Evolutionary conservation across 2,329 filamentous ascomycete genomes (phyloP), one percentile per base, ranked within the genome.

Genomic region (Ophiocordyceps australis): DNA sequence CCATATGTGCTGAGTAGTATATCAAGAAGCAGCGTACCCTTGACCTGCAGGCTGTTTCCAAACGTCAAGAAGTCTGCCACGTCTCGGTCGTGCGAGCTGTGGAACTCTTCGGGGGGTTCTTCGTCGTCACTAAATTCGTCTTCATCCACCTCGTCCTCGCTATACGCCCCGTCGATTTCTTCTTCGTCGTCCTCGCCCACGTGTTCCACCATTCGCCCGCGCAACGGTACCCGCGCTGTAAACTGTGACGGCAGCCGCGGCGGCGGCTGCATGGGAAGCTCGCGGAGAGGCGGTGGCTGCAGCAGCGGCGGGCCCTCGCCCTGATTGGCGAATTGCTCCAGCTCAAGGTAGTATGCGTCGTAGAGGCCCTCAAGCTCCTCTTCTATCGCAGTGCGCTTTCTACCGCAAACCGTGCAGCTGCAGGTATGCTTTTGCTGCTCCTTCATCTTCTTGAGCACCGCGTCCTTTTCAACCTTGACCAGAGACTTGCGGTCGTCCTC

Each of bases 401-500:
- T 71, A 27, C 89, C 89, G 50, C 89, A 98, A 21, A 98, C 86
- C 5, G 83, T 91, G 52, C 89, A 98, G 49, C 85, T 94, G 59
- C 89, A 98, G 3, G 86, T 95, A 49, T 95, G 85, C 53, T 95
- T 95, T 51, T 98, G 89, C 52, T 98, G 89, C 52, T 98, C 89
- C 62, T 98, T 98, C 89, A 98, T 98, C 61, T 98, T 98, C 45
- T 81, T 83, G 29, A 98, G 57, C 1, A 98, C 89, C 7, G 89
- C 86, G 52, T 98, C 86, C 55, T 98, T 98, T 54, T 98, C 89
- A 17, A 98, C 86, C 53, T 94, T 94, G 44, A 98, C 83, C 24
- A 98, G 60, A 11, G 81, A 89, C 47, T 92, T 89, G 39, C 89
- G 79, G 48, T 95, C 85, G 20, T 92, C 81, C 49, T 98, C 89